These are phyloP conservation scores for Malus sylvestris DNA, from an alignment of 306 rosid species.

Conservation along the genomic window DNA sequence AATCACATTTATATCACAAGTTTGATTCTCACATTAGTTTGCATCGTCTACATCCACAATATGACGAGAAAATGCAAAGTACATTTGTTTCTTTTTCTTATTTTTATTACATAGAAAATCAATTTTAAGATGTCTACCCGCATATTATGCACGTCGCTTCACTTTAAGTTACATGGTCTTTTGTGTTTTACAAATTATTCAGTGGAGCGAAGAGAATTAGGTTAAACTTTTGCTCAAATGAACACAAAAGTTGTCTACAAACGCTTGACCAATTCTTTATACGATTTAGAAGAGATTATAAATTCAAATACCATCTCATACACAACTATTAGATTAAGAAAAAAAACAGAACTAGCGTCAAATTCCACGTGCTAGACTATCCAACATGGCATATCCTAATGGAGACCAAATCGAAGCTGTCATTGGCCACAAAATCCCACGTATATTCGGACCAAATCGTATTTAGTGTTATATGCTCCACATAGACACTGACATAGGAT, in stretches of 20 bases:
- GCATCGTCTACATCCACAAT: neutral
- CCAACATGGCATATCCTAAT: slow-evolving; percentile 23
- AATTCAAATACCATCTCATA: too few species aligned
- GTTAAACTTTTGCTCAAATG: neutral
- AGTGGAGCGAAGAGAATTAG: neutral
- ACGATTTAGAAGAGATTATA: too few species aligned
- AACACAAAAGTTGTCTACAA: neutral
- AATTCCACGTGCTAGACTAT: neutral
- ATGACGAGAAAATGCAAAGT: neutral
- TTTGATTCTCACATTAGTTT: neutral
- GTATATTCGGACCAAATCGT: neutral
- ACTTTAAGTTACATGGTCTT: neutral
- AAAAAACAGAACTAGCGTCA: neutral
- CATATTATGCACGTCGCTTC: neutral
- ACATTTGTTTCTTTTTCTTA: too few species aligned
- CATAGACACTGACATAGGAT: neutral
- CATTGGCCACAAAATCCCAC: slow-evolving; percentile 24
- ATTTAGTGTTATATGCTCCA: neutral
- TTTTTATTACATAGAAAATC: too few species aligned
- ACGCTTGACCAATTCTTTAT: too few species aligned
- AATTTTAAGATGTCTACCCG: too few species aligned
- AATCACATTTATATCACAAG: neutral
- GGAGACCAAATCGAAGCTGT: slow-evolving; percentile 21
- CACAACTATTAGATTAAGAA: neutral
- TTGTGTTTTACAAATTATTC: neutral